A percentile compares a stretch with the other conserved stretches of the same genome.
phyloP scores from a whole-genome alignment of 192 early-diverging fungal genomes.

The Helicostylum pulchrum region DNA sequence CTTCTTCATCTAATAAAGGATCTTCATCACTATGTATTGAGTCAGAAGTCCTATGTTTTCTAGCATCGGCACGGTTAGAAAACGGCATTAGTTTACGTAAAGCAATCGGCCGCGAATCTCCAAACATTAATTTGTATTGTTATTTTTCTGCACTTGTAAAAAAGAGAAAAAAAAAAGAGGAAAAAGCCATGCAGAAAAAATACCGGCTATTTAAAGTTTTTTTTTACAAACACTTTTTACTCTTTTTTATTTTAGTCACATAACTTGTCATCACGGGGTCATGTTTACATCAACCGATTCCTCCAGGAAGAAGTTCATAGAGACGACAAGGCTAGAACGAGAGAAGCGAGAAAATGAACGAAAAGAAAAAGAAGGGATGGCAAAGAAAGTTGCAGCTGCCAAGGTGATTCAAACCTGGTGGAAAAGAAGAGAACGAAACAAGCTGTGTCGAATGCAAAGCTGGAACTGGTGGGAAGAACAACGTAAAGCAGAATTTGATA shows the following conservation, averaged over 20 bases:
- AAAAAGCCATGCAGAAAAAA: neutral
- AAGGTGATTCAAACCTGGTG: slow-evolving; percentile 19
- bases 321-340: slow-evolving; percentile 22
- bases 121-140: neutral
- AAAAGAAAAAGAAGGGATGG: neutral
- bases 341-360: slow-evolving; percentile 24
- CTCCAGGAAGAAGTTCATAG: slow-evolving; percentile 21
- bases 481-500: neutral
- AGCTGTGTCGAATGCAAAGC: neutral
- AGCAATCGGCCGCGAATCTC: slow-evolving; percentile 15
- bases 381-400: slow-evolving; percentile 9
- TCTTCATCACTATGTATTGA: slow-evolving; percentile 13
- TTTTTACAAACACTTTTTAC: no score
- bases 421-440: neutral
- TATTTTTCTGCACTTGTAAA: neutral
- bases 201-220: no score
- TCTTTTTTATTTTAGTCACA: neutral
- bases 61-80: neutral
- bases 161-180: neutral
- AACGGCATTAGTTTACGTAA: slow-evolving; percentile 13
- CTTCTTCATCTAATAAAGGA: slow-evolving; percentile 16
- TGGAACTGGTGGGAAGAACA: slow-evolving; percentile 15
- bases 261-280: no score
- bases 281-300: slow-evolving; percentile 25
- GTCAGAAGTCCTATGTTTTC: slow-evolving; percentile 9